These are phyloP conservation scores for Daldinia sp. DNA, from an alignment of 2,329 filamentous ascomycete genomes.

Conservation along the genomic window DNA sequence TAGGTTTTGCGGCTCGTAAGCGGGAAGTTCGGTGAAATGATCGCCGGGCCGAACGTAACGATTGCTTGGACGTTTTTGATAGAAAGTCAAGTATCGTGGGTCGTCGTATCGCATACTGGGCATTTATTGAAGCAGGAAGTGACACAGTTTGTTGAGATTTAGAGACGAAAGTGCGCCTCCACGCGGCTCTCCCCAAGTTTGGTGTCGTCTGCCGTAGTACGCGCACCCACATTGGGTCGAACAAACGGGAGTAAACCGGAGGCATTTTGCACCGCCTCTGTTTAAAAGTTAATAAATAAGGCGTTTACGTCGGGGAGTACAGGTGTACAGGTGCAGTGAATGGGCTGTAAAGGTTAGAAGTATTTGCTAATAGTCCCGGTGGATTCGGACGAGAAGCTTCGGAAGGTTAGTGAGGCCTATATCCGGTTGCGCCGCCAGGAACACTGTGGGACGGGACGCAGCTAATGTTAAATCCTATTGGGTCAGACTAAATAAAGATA, in stretches of 20 bases:
- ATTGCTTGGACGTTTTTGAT: conserved; percentile 30
- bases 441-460: conserved; percentile 6
- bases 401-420: conserved; percentile 31
- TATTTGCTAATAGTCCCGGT: conserved; percentile 23
- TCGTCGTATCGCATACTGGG: conserved; percentile 28
- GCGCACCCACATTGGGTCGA: conserved; percentile 15
- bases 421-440: conserved; percentile 27
- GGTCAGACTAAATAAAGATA: neutral
- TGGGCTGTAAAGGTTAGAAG: neutral
- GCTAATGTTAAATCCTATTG: conserved; percentile 10
- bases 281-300: neutral
- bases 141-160: conserved; percentile 29
- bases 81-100: conserved; percentile 31
- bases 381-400: conserved; percentile 37
- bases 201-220: conserved; percentile 36
- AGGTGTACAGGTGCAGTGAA: neutral
- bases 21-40: conserved; percentile 47
- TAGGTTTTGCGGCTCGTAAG: conserved; percentile 45
- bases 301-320: neutral
- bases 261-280: conserved; percentile 24
- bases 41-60: conserved; percentile 41
- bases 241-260: conserved; percentile 28
- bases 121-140: conserved; percentile 22
- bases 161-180: conserved; percentile 41
- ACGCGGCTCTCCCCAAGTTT: conserved; percentile 35